These are phyloP conservation scores for Chaetomiaceae sp. DNA, from an alignment of 2,329 filamentous ascomycete genomes.

Conservation along the genomic window DNA sequence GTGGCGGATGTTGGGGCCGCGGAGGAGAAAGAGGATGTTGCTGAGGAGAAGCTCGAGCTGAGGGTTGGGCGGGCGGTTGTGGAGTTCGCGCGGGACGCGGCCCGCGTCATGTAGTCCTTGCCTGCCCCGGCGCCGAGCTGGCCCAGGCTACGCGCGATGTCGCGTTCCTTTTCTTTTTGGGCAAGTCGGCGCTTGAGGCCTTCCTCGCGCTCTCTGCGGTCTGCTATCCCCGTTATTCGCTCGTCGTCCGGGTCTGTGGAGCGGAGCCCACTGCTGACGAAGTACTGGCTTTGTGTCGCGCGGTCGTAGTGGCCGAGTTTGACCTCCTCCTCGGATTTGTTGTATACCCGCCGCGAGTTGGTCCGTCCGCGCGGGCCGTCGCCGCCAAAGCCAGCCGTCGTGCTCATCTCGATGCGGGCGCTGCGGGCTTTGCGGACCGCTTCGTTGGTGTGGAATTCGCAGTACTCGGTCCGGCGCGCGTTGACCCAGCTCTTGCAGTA, in stretches of 20 bases:
- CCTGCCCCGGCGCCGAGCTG: conserved; percentile 61
- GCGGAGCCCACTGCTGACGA: conserved; percentile 36
- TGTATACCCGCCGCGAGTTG: conserved; percentile 4
- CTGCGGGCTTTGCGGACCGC: conserved; percentile 64
- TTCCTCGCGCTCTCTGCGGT: conserved; percentile 60
- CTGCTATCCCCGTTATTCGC: conserved; percentile 52
- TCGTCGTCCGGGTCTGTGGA: conserved; percentile 44
- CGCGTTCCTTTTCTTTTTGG: conserved; percentile 65
- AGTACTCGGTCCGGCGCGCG: conserved; percentile 79
- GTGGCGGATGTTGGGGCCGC: conserved; percentile 1
- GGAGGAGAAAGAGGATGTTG: conserved; percentile 7
- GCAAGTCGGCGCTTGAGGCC: conserved; percentile 60
- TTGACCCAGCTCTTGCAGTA: conserved; percentile 83
- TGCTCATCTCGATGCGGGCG: conserved; percentile 74
- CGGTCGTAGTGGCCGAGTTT: conserved; percentile 53
- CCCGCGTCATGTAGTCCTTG: conserved; percentile 61
- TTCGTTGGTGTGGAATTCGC: conserved; percentile 86
- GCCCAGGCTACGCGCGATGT: conserved; percentile 64
- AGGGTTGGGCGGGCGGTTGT: background rate
- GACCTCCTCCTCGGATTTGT: conserved; percentile 33
- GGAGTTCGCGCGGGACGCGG: conserved; percentile 14
- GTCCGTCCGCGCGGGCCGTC: conserved; percentile 20
- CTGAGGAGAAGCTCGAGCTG: conserved; percentile 14
- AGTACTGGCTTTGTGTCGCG: conserved; percentile 54
- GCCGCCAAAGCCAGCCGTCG: conserved; percentile 49